Evolutionary conservation across 176 grass and related monocot species (phyloP), one percentile per base, ranked within the genome.

Genomic region (Bonia amplexicaulis): DNA sequence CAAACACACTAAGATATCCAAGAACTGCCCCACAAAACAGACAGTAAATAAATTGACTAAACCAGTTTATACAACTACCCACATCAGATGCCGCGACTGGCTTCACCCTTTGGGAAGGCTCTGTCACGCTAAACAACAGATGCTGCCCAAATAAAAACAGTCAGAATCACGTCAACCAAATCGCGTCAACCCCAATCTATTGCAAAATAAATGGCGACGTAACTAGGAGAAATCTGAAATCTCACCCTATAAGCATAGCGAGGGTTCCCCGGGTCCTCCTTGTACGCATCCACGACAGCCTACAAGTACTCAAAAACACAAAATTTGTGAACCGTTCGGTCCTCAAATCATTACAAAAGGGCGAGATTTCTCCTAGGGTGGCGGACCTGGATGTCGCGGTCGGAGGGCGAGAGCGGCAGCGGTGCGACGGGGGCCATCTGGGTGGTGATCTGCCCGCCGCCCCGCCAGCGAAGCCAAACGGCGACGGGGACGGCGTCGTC

Each of bases 391-490:
- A 99, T 88, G 71, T 99, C 96, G 23, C 96, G 91, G 85, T 99
- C 96, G 31, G 96, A 89, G 17, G 92, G 86, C 22, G 90, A 89
- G 73, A 90, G 49, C 49, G 91, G 86, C 77, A 96, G 82, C 58
- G 96, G 93, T 6, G 96, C 93, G 19, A 99, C 93, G 20, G 96
- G 93, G 82, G 93, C 96, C 96, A 99, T 99, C 86, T 96, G 96
- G 44, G 96, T 99, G 63, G 91, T 94, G 78, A 99, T 96, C 71
- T 93, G 90, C 46, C 80, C 87, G 54, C 87, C 85, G 22, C 80
- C 86, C 40, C 84, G 17, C 79, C 73, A 0, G 77, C 40, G 12
- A 92, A 68, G 17, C 88, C 87, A 69, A 97, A 90, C 27, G 87
- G 89, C 74, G 85, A 89, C 37, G 91, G 80, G 78, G 91, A 85